Base-by-base conservation (phyloP, 2,329 filamentous ascomycete species). In the Fusarium solani-melongenae region DNA sequence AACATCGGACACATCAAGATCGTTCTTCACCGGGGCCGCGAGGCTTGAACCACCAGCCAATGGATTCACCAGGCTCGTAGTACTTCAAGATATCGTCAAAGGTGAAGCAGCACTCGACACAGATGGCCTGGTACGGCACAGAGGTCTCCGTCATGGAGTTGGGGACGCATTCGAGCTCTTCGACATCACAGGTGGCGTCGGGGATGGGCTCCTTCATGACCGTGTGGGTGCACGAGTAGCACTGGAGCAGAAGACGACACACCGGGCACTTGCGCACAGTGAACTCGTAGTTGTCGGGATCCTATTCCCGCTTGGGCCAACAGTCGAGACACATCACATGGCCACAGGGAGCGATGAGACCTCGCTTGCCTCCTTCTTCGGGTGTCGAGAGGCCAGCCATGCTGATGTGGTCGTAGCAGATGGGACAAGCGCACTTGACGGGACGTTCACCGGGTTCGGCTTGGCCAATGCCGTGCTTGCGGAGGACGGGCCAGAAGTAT, bases 251-350 rank as follows among this genome's bases (percentile, higher is more conserved):
- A 5, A 14, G 24, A 5, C 31, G 5, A 4, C 57, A 69, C 2
- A 63, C 4, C 0, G 66, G 66, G 12, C 66, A 69, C 39, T 33
- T 63, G 6, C 65, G 53, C 6, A 29, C 5, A 17, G 41, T 46
- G 15, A 17, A 46, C 22, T 8, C 11, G 38, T 10, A 27, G 15
- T 2, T 10, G 11, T 51, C 24, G 6, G 24, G 22, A 5, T 66
- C 24, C 24, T 24, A 49, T 7, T 49, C 27, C 11, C 58, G 6
- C 31, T 38, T 44, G 2, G 68, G 68, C 57, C 62, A 71, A 33
- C 67, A 71, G 20, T 27, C 6, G 8, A 5, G 10, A 12, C 62
- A 71, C 62, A 71, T 41, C 3, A 59, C 33, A 29, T 71, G 69
- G 5, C 67, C 67, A 14, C 67, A 71, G 0, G 67, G 62, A 0